These are phyloP conservation scores for Cyclotella kingstonii DNA, from an alignment of 108 stramenopile genomes.

Conservation along the genomic window DNA sequence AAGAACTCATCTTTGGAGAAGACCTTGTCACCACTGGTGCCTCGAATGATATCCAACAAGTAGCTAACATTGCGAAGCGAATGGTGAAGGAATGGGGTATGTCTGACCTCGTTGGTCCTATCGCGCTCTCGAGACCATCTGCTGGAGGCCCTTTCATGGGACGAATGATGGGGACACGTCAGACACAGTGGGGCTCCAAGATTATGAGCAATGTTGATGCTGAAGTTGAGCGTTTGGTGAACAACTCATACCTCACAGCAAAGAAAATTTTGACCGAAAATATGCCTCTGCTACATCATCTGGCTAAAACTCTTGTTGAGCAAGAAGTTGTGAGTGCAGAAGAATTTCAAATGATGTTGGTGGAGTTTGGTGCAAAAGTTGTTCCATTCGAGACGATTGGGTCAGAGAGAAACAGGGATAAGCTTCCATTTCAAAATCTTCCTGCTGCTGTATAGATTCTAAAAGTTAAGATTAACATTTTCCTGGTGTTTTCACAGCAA, in stretches of 20 bases:
- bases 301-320: slow-evolving; percentile 59
- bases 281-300: slow-evolving; percentile 43
- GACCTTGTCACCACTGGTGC: slow-evolving; percentile 94
- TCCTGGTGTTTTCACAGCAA: no score
- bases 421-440: slow-evolving; percentile 80
- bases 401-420: slow-evolving; percentile 69
- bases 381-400: slow-evolving; percentile 71
- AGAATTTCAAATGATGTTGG: slow-evolving; percentile 66
- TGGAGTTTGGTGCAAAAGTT: slow-evolving; percentile 53
- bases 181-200: slow-evolving; percentile 61
- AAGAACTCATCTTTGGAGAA: slow-evolving; percentile 92
- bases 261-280: slow-evolving; percentile 69
- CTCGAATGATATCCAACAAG: slow-evolving; percentile 94
- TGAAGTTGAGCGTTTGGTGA: slow-evolving; percentile 72
- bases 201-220: slow-evolving; percentile 53
- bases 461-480: no score
- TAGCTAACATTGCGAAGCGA: slow-evolving; percentile 90
- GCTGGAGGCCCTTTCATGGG: slow-evolving; percentile 55
- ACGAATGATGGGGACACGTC: slow-evolving; percentile 51
- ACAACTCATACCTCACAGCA: slow-evolving; percentile 59
- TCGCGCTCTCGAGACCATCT: slow-evolving; percentile 43
- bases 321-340: slow-evolving; percentile 68
- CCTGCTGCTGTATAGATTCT: slow-evolving; percentile 47
- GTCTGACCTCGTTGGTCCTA: slow-evolving; percentile 63
- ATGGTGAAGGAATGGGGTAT: slow-evolving; percentile 90